Percentiles rank a stretch among this genome's conserved stretches.
Evolutionary conservation across 1,139 yeast species (phyloP).

Genomic region (Saccharomyces pastorianus): DNA sequence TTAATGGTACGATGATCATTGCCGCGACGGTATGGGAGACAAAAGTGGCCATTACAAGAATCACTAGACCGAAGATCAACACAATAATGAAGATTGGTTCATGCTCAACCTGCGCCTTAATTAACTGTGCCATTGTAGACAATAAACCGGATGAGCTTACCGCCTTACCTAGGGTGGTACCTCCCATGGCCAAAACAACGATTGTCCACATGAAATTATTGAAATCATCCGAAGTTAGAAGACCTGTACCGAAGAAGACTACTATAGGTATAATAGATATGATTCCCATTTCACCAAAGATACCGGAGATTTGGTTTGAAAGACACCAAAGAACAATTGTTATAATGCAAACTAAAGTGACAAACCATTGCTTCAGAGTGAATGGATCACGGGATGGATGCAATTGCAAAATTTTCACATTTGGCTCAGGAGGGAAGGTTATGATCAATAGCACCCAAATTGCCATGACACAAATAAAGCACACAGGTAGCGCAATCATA

Average conservation of each 20-base stretch:
- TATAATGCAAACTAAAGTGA: conserved; percentile 51
- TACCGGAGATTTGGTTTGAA: conserved; percentile 54
- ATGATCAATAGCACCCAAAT: conserved; percentile 67
- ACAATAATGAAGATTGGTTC: conserved; percentile 62
- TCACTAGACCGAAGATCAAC: conserved; percentile 68
- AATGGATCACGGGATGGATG: conserved; percentile 61
- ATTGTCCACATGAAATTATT: conserved; percentile 93
- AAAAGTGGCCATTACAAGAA: conserved; percentile 81
- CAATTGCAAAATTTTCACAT: conserved; percentile 46
- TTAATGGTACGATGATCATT: conserved; percentile 77
- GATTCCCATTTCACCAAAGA: conserved; percentile 85
- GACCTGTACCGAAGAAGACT: conserved; percentile 78
- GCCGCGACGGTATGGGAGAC: conserved; percentile 96
- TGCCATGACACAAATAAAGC: conserved; percentile 49
- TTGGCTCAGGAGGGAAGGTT: conserved; percentile 56
- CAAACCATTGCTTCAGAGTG: conserved; percentile 64
- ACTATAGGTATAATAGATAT: conserved; percentile 80
- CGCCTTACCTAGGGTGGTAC: conserved; percentile 86
- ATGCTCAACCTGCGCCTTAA: conserved; percentile 53
- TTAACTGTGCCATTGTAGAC: conserved; percentile 62
- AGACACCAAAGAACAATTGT: conserved; percentile 87
- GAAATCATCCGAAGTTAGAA: conserved; percentile 75
- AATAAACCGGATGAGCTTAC: conserved; percentile 82
- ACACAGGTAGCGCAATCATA: conserved; percentile 73
- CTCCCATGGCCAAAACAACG: conserved; percentile 92